Conservation (phyloP, 257 asterid genomes). For the Echium plantagineum region DNA sequence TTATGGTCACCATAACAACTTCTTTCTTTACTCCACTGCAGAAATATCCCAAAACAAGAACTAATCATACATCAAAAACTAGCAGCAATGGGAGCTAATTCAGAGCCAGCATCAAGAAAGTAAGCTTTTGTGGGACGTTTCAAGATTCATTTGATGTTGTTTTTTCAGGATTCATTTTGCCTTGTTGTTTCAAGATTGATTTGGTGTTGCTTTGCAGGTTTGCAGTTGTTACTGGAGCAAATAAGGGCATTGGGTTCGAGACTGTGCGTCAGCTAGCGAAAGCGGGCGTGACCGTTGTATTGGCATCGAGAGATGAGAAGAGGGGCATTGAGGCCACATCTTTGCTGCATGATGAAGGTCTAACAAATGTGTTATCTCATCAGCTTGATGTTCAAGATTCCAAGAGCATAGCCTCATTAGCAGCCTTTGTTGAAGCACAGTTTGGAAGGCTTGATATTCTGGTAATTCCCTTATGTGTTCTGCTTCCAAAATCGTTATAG, state of each 20-base stretch:
- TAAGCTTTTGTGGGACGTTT: neutral
- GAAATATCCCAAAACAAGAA: neutral
- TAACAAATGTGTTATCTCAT: conserved; percentile 52
- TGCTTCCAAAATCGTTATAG: too few relatives aligned
- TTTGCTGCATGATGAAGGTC: conserved; percentile 41
- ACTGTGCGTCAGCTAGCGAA: conserved; percentile 58
- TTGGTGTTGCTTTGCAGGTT: conserved; percentile 22
- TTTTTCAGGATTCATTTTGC: too few relatives aligned
- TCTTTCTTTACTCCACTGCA: neutral
- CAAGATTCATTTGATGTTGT: neutral
- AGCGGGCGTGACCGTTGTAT: conserved; percentile 50
- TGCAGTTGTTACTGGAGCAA: conserved; percentile 83
- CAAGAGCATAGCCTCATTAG: conserved; percentile 39
- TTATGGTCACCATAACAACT: too few relatives aligned
- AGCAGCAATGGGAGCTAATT: neutral
- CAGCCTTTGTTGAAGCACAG: conserved; percentile 26
- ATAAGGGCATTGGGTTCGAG: conserved; percentile 79
- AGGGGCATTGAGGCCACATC: conserved; percentile 44
- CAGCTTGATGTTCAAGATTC: conserved; percentile 69
- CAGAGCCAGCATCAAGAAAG: conserved; percentile 1
- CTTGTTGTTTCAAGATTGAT: neutral
- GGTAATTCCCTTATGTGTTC: conserved; percentile 18
- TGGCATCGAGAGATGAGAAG: conserved; percentile 54
- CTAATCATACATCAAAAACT: neutral
- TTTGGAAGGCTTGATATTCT: conserved; percentile 60